Evolutionary conservation across 495 filamentous ascomycete species (phyloP).

Genomic region (Corynascus novoguineensis): DNA sequence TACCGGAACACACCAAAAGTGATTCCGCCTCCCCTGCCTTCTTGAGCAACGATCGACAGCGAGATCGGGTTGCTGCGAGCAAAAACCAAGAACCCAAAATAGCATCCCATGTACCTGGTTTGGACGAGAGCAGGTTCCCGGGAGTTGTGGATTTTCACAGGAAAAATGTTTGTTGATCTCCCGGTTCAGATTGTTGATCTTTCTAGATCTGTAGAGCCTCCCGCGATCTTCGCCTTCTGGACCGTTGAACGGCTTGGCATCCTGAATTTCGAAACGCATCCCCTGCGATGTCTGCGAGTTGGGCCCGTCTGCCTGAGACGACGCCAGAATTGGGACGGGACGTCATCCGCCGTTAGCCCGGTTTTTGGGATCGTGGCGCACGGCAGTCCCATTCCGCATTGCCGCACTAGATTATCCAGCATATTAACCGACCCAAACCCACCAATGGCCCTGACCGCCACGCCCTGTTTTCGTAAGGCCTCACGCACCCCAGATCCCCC

Average conservation of each 20-base stretch:
- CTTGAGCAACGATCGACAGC: background rate
- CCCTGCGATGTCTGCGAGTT: background rate
- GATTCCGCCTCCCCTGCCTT: background rate
- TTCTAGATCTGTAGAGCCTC: background rate
- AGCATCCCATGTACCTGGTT: background rate
- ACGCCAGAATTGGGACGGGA: constrained; percentile 13
- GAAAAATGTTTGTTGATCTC: background rate
- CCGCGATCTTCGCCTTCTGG: background rate
- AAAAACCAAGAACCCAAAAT: background rate
- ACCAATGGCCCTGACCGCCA: constrained; percentile 13
- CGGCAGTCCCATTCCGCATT: constrained; percentile 23
- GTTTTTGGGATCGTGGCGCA: constrained; percentile 18
- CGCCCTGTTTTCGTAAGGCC: constrained; percentile 17
- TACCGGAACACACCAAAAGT: background rate
- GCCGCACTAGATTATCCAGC: constrained; percentile 18
- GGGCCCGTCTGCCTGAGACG: background rate
- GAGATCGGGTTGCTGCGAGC: background rate
- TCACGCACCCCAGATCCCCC: constrained; percentile 13
- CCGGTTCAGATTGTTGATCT: background rate
- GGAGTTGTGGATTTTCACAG: background rate
- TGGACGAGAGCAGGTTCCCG: background rate
- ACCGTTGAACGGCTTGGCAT: constrained; percentile 5
- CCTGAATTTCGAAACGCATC: background rate
- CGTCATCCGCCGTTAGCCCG: constrained; percentile 17
- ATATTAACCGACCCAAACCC: constrained; percentile 16